These are phyloP conservation scores for Cladophialophora exuberans DNA, from an alignment of 2,329 filamentous ascomycete species.

Conservation along the genomic window DNA sequence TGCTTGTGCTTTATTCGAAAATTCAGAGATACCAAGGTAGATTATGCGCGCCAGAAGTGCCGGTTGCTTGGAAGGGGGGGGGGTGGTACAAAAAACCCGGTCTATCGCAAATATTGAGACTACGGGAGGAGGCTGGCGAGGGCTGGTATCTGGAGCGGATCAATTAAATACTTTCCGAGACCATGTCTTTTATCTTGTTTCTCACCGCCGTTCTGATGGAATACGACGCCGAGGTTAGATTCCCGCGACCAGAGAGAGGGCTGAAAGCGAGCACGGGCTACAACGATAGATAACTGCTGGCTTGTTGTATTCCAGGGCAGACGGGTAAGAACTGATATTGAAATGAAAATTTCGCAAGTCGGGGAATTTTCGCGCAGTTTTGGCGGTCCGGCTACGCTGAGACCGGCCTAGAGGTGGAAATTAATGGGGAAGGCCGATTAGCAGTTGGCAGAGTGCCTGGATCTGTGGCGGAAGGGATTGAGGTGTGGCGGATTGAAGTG, in stretches of 20 bases:
- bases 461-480: neutral
- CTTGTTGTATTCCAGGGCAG: neutral
- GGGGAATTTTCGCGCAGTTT: constrained; percentile 10
- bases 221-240: no score
- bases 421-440: no score
- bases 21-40: constrained; percentile 26
- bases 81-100: neutral
- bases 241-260: neutral
- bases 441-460: no score
- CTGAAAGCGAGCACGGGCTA: neutral
- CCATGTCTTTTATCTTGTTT: neutral
- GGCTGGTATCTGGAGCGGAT: no score
- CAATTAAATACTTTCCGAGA: no score
- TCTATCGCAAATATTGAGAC: neutral
- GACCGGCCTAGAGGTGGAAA: constrained; percentile 4
- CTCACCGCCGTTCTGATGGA: constrained; percentile 3
- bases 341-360: no score
- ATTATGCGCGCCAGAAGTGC: constrained; percentile 4
- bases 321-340: no score
- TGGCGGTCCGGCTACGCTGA: constrained; percentile 22
- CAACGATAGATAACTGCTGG: neutral
- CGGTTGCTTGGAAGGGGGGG: neutral
- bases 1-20: constrained; percentile 17
- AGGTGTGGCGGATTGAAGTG: constrained; percentile 3
- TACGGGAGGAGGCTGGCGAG: no score